phyloP scores from a whole-genome alignment of 2,329 filamentous ascomycete species.

The Microcyclospora pomicola region DNA sequence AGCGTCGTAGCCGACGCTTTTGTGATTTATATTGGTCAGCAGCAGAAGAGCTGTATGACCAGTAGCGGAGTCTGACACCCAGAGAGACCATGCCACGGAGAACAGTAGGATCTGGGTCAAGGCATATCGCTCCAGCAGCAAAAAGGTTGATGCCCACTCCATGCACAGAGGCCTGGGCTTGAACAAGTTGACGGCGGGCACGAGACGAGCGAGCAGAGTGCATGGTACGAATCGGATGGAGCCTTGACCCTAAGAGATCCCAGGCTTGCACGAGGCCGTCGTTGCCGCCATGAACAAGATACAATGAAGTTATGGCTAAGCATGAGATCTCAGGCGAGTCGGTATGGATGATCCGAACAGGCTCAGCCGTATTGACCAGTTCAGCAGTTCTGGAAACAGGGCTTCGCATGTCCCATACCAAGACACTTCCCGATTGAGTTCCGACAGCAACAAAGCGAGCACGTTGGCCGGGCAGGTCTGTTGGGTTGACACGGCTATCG shows the following conservation, averaged over 20 bases:
- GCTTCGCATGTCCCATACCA: constrained; percentile 76
- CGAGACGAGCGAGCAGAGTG: constrained; percentile 74
- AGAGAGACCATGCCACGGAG: constrained; percentile 78
- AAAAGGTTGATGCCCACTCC: constrained; percentile 63
- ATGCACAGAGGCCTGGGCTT: constrained; percentile 52
- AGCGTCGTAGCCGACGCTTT: constrained; percentile 65
- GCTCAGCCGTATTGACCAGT: constrained; percentile 46
- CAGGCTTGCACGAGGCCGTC: constrained; percentile 92
- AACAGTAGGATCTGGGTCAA: constrained; percentile 77
- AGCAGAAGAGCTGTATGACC: constrained; percentile 76
- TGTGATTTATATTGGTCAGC: constrained; percentile 60
- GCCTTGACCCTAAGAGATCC: constrained; percentile 79
- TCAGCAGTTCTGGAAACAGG: constrained; percentile 40
- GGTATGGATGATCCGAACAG: constrained; percentile 72
- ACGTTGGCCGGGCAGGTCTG: constrained; percentile 70
- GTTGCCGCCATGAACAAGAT: constrained; percentile 83
- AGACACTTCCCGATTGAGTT: constrained; percentile 60
- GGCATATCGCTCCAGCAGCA: constrained; percentile 66
- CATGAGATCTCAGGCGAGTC: constrained; percentile 80
- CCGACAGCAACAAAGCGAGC: constrained; percentile 70
- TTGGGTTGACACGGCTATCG: constrained; percentile 30
- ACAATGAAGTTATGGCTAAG: constrained; percentile 69
- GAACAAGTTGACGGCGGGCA: constrained; percentile 59
- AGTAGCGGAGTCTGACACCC: constrained; percentile 77
- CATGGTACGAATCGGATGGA: constrained; percentile 68